Percentiles rank a stretch among this genome's conserved stretches.
Evolutionary conservation across 495 filamentous ascomycete species (phyloP).

Genomic region (Trichoderma reesei): DNA sequence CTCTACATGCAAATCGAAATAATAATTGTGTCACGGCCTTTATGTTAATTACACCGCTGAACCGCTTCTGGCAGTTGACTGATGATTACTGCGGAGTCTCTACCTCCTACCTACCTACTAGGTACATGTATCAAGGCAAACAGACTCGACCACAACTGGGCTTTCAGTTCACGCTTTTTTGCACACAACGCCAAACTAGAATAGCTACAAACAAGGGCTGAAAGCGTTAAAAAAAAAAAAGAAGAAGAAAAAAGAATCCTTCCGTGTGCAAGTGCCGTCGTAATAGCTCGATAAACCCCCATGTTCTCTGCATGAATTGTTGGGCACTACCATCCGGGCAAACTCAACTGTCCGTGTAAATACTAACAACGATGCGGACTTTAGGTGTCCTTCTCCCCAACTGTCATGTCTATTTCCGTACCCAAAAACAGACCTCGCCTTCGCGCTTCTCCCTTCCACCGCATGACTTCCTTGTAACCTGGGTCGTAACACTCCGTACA

Average conservation of each 20-base stretch:
- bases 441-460: too few relatives aligned
- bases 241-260: neutral
- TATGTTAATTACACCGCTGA: too few relatives aligned
- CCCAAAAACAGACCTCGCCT: neutral
- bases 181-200: too few relatives aligned
- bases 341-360: neutral
- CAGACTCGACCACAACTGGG: too few relatives aligned
- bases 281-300: neutral
- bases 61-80: too few relatives aligned
- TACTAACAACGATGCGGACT: neutral
- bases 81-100: too few relatives aligned
- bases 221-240: too few relatives aligned
- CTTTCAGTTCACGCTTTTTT: too few relatives aligned
- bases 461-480: neutral
- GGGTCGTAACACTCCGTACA: neutral
- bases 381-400: neutral
- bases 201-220: too few relatives aligned
- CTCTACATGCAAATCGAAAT: neutral
- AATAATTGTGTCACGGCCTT: too few relatives aligned
- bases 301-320: neutral
- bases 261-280: neutral
- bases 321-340: neutral
- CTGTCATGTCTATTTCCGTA: neutral
- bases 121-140: too few relatives aligned
- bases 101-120: too few relatives aligned